Evolutionary conservation across 1,284 basidiomycete genomes (phyloP).

Genomic region (Caloboletus inedulis): DNA sequence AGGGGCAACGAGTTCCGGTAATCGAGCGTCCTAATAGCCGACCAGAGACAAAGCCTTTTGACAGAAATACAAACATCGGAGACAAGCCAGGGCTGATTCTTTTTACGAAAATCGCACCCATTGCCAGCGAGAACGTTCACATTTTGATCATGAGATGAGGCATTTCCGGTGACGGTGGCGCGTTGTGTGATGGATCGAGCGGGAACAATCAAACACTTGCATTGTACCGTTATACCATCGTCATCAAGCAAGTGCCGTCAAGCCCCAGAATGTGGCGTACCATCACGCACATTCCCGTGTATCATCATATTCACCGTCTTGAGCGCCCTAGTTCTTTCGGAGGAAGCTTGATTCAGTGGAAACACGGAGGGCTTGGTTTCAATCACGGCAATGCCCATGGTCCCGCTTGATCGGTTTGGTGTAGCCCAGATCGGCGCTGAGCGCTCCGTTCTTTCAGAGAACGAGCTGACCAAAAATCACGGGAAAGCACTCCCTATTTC

Average conservation of each 20-base stretch:
- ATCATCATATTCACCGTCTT: slow-evolving; percentile 5
- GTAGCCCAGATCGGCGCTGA: slow-evolving; percentile 22
- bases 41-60: not conserved
- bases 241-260: slow-evolving; percentile 10
- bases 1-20: slow-evolving; percentile 2
- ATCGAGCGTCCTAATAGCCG: not conserved
- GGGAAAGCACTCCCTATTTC: slow-evolving; percentile 21
- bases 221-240: slow-evolving; percentile 1
- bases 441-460: slow-evolving; percentile 15
- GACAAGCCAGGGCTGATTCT: slow-evolving; percentile 3
- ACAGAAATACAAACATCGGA: slow-evolving; percentile 13
- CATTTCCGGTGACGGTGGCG: slow-evolving; percentile 17
- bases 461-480: slow-evolving; percentile 2
- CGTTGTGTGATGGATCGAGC: slow-evolving; percentile 19
- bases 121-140: not conserved
- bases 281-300: slow-evolving; percentile 6
- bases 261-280: slow-evolving; percentile 17
- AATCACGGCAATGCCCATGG: slow-evolving; percentile 23
- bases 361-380: not conserved
- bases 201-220: not conserved
- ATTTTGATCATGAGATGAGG: slow-evolving; percentile 4
- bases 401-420: slow-evolving; percentile 18
- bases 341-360: slow-evolving; percentile 14
- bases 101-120: slow-evolving; percentile 14
- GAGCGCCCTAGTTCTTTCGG: slow-evolving; percentile 3